Evolutionary conservation across 805 yeast genomes (phyloP), one percentile per base, ranked within the genome.

Genomic region (Ogataea kodamae): DNA sequence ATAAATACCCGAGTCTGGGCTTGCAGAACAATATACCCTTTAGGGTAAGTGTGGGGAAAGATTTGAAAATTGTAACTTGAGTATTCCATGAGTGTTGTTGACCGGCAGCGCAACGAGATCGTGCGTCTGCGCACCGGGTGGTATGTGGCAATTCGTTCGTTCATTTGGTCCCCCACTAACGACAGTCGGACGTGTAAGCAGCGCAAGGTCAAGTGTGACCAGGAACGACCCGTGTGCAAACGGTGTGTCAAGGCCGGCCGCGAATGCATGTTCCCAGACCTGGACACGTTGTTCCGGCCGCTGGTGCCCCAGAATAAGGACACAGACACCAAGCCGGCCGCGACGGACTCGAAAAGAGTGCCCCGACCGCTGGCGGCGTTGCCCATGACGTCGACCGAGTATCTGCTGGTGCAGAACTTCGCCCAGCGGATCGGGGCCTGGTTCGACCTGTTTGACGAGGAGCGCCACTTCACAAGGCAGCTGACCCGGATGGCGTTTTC

Each of bases 181-280:
- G n/a, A n/a, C n/a, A 37, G 41, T 19, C 5, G 27, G 10, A 37
- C 37, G 4, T 38, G 42, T 28, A 38, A 38, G 23, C 27, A 30
- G 17, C 42, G 42, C n/a, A 38, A 38, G 25, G 31, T 38, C 23
- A 38, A 38, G 18, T 38, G 42, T 24, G 39, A 30, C 11, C 39
- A 38, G 17, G 33, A 38, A 18, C 26, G 24, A 10, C 42, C 42
- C 2, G 13, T 8, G 2, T 38, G 42, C 18, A n/a, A n/a, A 7
- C 24, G 25, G 17, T 38, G 42, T 19, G 13, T 10, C 5, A 33
- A 30, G 26, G 25, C 39, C 7, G 18, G 19, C 18, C 30, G 42
- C 5, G 19, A 10, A 9, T 38, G 42, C 28, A 21, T 19, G n/a
- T 38, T 30, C 23, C 42, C 42, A 4, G 35, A 21, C 7, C 6